Base-by-base conservation (phyloP, 768 basidiomycete genomes). In the Serendipita vermifera region DNA sequence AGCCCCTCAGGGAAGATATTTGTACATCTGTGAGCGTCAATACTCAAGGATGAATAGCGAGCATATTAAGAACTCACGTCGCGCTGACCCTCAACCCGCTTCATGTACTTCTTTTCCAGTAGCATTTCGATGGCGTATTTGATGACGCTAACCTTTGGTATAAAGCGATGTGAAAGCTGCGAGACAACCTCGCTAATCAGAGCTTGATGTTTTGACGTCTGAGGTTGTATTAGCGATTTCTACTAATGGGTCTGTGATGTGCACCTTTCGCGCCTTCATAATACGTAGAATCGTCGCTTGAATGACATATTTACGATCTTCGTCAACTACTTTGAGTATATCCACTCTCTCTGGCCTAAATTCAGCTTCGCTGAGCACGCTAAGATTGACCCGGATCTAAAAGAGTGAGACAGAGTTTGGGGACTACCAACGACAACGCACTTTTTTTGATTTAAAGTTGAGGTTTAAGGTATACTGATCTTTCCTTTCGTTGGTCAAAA, bases 101-200 rank as follows among this genome's bases (percentile, higher is more conserved):
- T 92, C 62, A 98, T 86, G 68, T 97, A 99, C 68, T 99, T 94
- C 72, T 94, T 94, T 72, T 97, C 94, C 48, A 97, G 73, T 17
- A 98, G 73, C 14, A 81, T 81, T 65, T 94, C 90, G 58, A 97
- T 94, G 2, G 89, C 87, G 59, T 36, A 33, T 51, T 39, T 38
- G 48, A 38, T 33, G 57, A 46, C 22, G n/a, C 20, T 31, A 15
- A 33, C 24, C 31, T 24, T 13, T 3, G 2, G 46, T n/a, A 38
- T n/a, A 38, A 11, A 38, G 11, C 11, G n/a, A 85, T 87, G 58
- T 13, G 48, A 60, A 64, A 57, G 36, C 62, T 62, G 61, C 57
- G 64, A 33, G 63, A 13, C 33, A 51, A 17, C 22, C 33, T 32
- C 33, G 5, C 26, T 3, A 57, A 54, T 20, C 5, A 33, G 32